Conservation (phyloP, 2,329 filamentous ascomycete species). For the Stagonosporopsis vannaccii region DNA sequence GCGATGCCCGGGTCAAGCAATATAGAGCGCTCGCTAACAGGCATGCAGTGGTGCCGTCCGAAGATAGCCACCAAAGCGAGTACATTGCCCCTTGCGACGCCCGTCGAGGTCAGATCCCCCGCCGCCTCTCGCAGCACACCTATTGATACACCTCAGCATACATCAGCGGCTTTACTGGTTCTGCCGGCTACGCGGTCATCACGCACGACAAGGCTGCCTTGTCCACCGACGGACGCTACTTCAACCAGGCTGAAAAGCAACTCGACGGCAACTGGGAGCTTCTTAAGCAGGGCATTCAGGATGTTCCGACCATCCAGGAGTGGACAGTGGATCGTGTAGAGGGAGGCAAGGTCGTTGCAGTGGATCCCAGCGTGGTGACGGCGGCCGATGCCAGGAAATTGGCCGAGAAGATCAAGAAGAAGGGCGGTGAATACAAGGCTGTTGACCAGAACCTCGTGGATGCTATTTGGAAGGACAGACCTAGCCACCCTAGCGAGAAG, state of each 20-base stretch:
- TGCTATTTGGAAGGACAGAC: constrained; percentile 81
- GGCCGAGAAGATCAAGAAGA: constrained; percentile 84
- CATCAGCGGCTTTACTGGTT: constrained; percentile 94
- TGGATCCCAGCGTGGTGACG: constrained; percentile 88
- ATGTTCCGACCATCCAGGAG: constrained; percentile 97
- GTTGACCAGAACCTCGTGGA: constrained; percentile 89
- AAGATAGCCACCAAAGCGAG: constrained; percentile 97
- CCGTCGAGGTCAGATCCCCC: constrained; percentile 67
- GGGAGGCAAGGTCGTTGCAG: constrained; percentile 85
- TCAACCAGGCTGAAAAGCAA: constrained; percentile 93
- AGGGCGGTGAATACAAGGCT: constrained; percentile 78
- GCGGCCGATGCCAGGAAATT: constrained; percentile 77
- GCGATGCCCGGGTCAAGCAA: constrained; percentile 33
- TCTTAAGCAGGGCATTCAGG: constrained; percentile 90
- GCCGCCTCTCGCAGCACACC: constrained; percentile 23
- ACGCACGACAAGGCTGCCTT: constrained; percentile 86
- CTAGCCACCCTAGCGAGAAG: constrained; percentile 75
- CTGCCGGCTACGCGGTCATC: constrained; percentile 89
- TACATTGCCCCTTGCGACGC: constrained; percentile 97
- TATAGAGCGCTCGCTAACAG: constrained; percentile 50
- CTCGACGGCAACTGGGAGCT: constrained; percentile 91
- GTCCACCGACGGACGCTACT: constrained; percentile 95
- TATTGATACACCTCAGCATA: constrained; percentile 64
- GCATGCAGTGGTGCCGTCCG: constrained; percentile 83
- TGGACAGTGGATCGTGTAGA: constrained; percentile 89